Conservation (phyloP, 768 basidiomycete species). For the Lactarius sp. region DNA sequence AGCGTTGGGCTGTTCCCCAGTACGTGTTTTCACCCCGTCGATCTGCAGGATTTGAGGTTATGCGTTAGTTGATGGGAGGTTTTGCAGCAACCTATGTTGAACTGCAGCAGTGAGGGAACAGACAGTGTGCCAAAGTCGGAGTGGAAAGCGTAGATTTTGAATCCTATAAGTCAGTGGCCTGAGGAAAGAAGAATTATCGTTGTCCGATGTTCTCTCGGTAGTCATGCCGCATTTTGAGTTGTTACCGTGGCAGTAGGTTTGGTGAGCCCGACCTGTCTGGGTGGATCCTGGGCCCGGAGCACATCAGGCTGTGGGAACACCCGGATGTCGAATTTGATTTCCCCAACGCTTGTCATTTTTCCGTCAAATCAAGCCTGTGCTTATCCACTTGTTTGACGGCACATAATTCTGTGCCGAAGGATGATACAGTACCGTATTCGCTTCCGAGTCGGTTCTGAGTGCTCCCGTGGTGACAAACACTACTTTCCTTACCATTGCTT, state of each 20-base stretch:
- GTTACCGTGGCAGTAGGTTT: too few relatives aligned
- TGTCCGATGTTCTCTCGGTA: background rate
- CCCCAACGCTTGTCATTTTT: too few relatives aligned
- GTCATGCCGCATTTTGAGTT: background rate
- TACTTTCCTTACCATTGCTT: background rate
- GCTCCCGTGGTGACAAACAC: too few relatives aligned
- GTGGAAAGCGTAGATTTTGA: background rate
- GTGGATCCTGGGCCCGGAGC: too few relatives aligned
- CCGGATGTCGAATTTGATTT: too few relatives aligned
- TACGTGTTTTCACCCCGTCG: constrained; percentile 33
- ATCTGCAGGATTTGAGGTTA: background rate
- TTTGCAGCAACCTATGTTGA: constrained; percentile 19
- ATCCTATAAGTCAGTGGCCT: background rate
- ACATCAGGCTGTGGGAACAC: too few relatives aligned
- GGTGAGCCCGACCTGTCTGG: too few relatives aligned
- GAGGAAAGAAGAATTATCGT: background rate
- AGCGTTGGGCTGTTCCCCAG: constrained; percentile 71
- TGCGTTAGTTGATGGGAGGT: background rate
- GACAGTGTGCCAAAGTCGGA: background rate
- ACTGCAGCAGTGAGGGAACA: constrained; percentile 29
- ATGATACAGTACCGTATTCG: too few relatives aligned
- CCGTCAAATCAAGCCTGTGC: too few relatives aligned
- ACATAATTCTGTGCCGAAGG: too few relatives aligned
- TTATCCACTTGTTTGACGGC: too few relatives aligned
- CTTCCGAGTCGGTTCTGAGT: too few relatives aligned